Percentiles rank a stretch among this genome's conserved stretches.
phyloP scores from a whole-genome alignment of 805 yeast species.

The Metschnikowia cerradonensis region DNA sequence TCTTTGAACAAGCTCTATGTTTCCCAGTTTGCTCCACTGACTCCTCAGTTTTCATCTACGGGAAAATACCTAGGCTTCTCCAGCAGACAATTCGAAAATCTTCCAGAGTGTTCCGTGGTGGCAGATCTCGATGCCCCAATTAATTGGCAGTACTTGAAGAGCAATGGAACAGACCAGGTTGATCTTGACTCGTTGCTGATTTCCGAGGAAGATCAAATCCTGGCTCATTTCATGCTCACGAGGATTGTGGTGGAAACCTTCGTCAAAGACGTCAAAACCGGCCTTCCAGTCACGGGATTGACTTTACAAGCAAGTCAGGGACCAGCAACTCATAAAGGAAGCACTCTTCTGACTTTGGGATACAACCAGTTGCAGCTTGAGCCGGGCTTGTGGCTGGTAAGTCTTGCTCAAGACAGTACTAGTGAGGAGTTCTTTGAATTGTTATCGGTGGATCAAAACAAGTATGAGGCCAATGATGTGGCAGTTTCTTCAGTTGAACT shows the following conservation, averaged over 20 bases:
- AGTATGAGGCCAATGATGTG: slow-evolving; percentile 29
- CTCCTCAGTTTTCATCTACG: slow-evolving; percentile 25
- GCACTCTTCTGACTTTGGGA: slow-evolving; percentile 76
- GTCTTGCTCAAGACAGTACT: slow-evolving; percentile 36
- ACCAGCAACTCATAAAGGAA: slow-evolving; percentile 46
- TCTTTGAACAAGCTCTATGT: slow-evolving; percentile 59
- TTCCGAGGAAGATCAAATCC: slow-evolving; percentile 28
- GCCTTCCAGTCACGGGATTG: slow-evolving; percentile 47
- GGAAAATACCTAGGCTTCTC: slow-evolving; percentile 16
- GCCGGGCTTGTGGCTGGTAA: slow-evolving; percentile 68
- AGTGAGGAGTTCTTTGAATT: slow-evolving; percentile 18
- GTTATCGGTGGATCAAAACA: slow-evolving; percentile 42
- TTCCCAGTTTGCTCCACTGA: slow-evolving; percentile 36
- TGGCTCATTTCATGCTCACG: slow-evolving; percentile 42
- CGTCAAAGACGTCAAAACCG: slow-evolving; percentile 43
- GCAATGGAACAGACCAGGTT: slow-evolving; percentile 32
- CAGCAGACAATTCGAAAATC: slow-evolving; percentile 30
- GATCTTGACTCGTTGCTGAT: slow-evolving; percentile 63
- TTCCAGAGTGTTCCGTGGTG: slow-evolving; percentile 3
- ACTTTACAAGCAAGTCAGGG: slow-evolving; percentile 36
- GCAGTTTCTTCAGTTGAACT: slow-evolving; percentile 23
- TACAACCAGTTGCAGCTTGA: slow-evolving; percentile 73
- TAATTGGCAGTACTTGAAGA: slow-evolving; percentile 63
- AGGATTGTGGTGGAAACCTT: slow-evolving; percentile 68
- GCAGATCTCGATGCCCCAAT: slow-evolving; percentile 55